Percentiles rank a stretch among this genome's conserved stretches.
Conservation (phyloP, 2,329 filamentous ascomycete genomes). For the Ceratocystis smalleyi region DNA sequence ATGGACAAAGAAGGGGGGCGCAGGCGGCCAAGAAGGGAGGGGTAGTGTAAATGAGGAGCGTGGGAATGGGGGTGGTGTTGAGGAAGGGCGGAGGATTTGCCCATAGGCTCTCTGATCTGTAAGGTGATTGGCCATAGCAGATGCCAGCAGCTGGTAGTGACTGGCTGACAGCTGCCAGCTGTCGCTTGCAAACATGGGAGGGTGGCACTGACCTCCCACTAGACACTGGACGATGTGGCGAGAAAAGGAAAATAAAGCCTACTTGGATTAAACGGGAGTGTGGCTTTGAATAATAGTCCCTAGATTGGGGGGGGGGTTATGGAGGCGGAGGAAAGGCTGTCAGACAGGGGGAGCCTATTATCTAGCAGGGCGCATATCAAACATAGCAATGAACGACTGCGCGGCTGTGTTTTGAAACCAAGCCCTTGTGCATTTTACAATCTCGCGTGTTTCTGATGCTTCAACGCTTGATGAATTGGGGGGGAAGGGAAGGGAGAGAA, state of each 20-base stretch:
- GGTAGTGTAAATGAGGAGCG: background rate
- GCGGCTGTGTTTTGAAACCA: background rate
- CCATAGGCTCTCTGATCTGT: background rate
- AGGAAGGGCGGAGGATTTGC: background rate
- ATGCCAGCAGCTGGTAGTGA: background rate
- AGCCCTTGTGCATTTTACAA: background rate
- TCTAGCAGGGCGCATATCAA: background rate
- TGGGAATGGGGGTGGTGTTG: background rate
- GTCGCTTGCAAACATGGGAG: background rate
- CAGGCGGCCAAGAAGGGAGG: background rate
- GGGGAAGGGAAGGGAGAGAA: background rate
- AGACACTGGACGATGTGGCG: background rate
- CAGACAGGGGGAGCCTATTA: background rate
- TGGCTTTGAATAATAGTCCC: background rate
- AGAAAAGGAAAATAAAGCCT: background rate
- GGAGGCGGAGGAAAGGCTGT: background rate
- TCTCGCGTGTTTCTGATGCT: background rate
- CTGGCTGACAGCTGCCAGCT: background rate
- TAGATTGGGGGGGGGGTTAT: background rate
- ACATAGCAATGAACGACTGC: background rate
- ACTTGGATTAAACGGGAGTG: no score
- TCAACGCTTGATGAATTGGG: background rate
- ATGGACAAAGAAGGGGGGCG: background rate
- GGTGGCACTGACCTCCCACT: background rate
- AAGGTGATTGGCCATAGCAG: background rate